Evolutionary conservation across 257 asterid species (phyloP).

Genomic region (Solanum appendiculatum): DNA sequence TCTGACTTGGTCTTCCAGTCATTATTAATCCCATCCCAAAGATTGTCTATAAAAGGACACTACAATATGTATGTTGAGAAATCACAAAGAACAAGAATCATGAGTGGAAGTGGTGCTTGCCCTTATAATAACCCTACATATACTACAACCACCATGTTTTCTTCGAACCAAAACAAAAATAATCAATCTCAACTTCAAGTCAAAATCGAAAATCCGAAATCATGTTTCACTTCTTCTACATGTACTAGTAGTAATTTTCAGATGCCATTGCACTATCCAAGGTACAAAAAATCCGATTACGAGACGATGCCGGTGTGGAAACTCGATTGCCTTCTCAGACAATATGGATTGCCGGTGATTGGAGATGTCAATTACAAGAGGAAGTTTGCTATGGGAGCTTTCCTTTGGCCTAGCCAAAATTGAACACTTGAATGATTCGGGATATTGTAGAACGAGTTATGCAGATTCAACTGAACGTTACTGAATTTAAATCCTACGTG

Average conservation of each 20-base stretch:
- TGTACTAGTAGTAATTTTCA: not conserved
- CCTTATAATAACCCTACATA: not conserved
- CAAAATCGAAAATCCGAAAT: not conserved
- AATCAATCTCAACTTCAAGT: not conserved
- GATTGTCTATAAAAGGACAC: not conserved
- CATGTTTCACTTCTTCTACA: not conserved
- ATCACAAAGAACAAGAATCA: not conserved
- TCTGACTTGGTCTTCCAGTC: not conserved
- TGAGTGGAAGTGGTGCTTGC: not conserved
- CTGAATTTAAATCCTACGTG: not conserved
- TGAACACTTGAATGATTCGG: not conserved
- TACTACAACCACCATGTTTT: not conserved
- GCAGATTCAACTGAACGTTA: not conserved
- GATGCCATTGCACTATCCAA: slow-evolving; percentile 1
- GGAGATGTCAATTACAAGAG: slow-evolving; percentile 14
- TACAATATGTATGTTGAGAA: not conserved
- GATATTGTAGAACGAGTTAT: not conserved
- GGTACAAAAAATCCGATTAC: slow-evolving; percentile 15
- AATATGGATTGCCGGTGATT: slow-evolving; percentile 6
- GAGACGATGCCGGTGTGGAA: slow-evolving; percentile 13
- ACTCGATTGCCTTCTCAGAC: slow-evolving; percentile 12
- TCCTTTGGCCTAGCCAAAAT: slow-evolving; percentile 17
- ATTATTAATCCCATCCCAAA: not conserved
- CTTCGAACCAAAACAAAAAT: not conserved
- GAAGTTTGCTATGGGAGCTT: slow-evolving; percentile 23